phyloP scores from a whole-genome alignment of 768 basidiomycete species.

The Sarcodon aspratus region DNA sequence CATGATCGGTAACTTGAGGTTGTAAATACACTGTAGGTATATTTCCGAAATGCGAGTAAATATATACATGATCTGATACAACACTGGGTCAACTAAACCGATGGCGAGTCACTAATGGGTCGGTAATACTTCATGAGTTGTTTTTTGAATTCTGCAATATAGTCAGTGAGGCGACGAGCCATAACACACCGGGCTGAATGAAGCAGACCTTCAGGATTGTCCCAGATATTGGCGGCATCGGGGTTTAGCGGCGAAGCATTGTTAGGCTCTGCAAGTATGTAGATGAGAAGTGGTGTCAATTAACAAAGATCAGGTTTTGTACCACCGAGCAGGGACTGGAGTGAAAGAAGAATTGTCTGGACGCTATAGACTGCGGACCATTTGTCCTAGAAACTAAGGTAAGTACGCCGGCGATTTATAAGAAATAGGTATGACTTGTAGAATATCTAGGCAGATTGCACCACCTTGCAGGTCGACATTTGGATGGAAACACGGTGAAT shows the following conservation, averaged over 20 bases:
- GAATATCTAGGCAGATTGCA: slow-evolving; percentile 78
- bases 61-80: neutral
- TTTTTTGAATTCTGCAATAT: slow-evolving; percentile 47
- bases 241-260: slow-evolving; percentile 85
- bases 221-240: slow-evolving; percentile 80
- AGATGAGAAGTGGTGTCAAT: neutral
- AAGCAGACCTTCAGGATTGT: slow-evolving; percentile 46
- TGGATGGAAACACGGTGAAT: slow-evolving; percentile 84
- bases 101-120: slow-evolving; percentile 25
- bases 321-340: slow-evolving; percentile 87
- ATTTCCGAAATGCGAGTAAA: neutral
- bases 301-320: slow-evolving; percentile 10
- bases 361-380: slow-evolving; percentile 93
- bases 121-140: slow-evolving; percentile 70
- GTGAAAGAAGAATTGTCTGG: slow-evolving; percentile 77
- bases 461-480: slow-evolving; percentile 76
- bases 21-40: neutral
- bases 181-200: neutral
- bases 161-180: slow-evolving; percentile 3
- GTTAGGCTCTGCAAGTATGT: slow-evolving; percentile 62
- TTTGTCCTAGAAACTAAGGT: slow-evolving; percentile 46
- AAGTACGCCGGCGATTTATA: neutral
- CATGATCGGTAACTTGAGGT: no score
- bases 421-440: slow-evolving; percentile 43
- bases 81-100: slow-evolving; percentile 14